phyloP scores from a whole-genome alignment of 192 early-diverging fungal genomes.

The Coemansia sp. region DNA sequence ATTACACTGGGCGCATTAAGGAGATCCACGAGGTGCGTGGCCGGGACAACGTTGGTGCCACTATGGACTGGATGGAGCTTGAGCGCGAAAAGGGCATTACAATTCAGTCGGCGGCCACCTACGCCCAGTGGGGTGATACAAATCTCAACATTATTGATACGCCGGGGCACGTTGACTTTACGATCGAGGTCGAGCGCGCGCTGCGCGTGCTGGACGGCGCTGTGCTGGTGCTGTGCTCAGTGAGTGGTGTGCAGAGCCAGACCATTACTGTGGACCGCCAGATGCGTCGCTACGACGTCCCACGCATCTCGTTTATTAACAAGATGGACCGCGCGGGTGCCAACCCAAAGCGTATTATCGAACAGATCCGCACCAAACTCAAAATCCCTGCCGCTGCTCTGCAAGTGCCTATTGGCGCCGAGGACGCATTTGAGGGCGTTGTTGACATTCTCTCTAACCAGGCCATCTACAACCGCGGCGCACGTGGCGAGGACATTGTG shows the following conservation, averaged over 20 bases:
- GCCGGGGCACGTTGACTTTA: slow-evolving; percentile 88
- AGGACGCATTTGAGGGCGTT: slow-evolving; percentile 84
- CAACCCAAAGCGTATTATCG: slow-evolving; percentile 76
- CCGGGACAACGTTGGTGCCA: slow-evolving; percentile 88
- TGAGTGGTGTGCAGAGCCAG: slow-evolving; percentile 83
- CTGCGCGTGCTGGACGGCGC: slow-evolving; percentile 84
- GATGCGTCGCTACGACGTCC: slow-evolving; percentile 86
- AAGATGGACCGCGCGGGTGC: slow-evolving; percentile 89
- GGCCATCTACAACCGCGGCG: slow-evolving; percentile 87
- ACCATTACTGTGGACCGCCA: slow-evolving; percentile 88
- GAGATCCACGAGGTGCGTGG: slow-evolving; percentile 87
- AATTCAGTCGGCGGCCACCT: slow-evolving; percentile 85
- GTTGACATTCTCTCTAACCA: slow-evolving; percentile 86
- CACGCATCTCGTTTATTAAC: slow-evolving; percentile 85
- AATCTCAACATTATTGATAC: slow-evolving; percentile 88
- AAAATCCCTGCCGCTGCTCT: slow-evolving; percentile 73
- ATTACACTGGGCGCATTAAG: slow-evolving; percentile 84
- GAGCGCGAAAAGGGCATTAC: slow-evolving; percentile 94
- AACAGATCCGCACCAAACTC: slow-evolving; percentile 76
- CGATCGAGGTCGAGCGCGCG: slow-evolving; percentile 85
- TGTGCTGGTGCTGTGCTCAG: slow-evolving; percentile 79
- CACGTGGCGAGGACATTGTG: slow-evolving; percentile 73
- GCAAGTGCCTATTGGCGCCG: slow-evolving; percentile 84
- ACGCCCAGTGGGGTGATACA: slow-evolving; percentile 73
- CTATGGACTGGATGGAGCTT: slow-evolving; percentile 99